Conservation (phyloP, 805 yeast genomes). For the Schwanniomyces occidentalis region DNA sequence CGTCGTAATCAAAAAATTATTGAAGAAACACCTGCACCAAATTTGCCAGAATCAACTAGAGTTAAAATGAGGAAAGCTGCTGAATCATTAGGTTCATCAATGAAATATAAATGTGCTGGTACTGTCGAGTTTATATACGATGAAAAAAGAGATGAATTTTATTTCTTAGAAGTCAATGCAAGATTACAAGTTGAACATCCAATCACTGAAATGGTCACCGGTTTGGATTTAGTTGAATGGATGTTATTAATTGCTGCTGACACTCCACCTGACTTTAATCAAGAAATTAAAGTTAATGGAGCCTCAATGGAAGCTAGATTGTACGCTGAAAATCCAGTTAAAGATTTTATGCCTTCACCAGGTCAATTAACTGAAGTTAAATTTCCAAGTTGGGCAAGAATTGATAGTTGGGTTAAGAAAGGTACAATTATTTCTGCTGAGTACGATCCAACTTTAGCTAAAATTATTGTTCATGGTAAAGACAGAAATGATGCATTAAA, state of each 20-base stretch:
- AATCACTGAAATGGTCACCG: constrained; percentile 92
- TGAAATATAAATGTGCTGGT: constrained; percentile 96
- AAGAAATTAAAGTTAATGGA: constrained; percentile 64
- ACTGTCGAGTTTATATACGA: constrained; percentile 96
- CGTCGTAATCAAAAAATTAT: constrained; percentile 95
- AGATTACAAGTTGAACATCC: constrained; percentile 98
- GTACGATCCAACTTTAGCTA: constrained; percentile 95
- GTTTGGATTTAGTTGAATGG: constrained; percentile 95
- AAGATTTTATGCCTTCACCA: constrained; percentile 93
- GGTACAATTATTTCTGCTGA: constrained; percentile 90
- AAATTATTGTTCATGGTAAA: constrained; percentile 91
- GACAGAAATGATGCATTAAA: constrained; percentile 82
- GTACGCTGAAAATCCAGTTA: constrained; percentile 96
- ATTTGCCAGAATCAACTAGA: constrained; percentile 79
- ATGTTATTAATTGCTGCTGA: constrained; percentile 93
- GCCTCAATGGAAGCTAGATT: constrained; percentile 96
- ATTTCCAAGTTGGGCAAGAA: constrained; percentile 90
- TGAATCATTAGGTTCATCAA: constrained; percentile 73
- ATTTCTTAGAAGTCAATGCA: constrained; percentile 94
- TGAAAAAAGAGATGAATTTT: constrained; percentile 80
- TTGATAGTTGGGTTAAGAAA: constrained; percentile 90
- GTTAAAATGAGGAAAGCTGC: constrained; percentile 76
- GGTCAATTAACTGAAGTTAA: constrained; percentile 84
- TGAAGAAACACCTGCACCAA: constrained; percentile 98
- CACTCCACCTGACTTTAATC: constrained; percentile 74